Evolutionary conservation across 108 stramenopile genomes (phyloP).

Genomic region (Hondaea fermentalgiana): DNA sequence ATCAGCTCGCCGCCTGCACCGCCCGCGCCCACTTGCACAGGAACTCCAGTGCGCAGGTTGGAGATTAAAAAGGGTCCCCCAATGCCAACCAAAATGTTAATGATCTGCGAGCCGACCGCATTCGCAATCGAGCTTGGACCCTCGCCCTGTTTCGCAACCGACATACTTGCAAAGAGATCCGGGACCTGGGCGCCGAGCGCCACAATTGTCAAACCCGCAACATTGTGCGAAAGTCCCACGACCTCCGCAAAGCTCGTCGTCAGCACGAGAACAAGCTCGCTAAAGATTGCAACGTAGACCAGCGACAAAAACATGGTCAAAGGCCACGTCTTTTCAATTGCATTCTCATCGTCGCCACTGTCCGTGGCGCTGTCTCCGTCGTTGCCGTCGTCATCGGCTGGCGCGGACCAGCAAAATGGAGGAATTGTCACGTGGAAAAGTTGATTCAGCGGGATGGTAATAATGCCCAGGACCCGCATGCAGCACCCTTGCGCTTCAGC

Average conservation of each 20-base stretch:
- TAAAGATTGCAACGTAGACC: not conserved
- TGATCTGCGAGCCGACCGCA: not conserved
- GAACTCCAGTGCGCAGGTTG: not conserved
- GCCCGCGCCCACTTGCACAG: not conserved
- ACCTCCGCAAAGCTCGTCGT: not conserved
- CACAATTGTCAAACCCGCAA: not conserved
- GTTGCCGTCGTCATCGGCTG: not conserved
- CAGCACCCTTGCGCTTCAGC: not conserved
- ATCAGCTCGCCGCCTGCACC: not conserved
- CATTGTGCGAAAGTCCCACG: not conserved
- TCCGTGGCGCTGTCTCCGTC: not conserved
- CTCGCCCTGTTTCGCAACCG: conserved; percentile 4
- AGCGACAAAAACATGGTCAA: not conserved
- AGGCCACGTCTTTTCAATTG: not conserved
- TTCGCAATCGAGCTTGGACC: conserved; percentile 11
- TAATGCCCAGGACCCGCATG: not conserved
- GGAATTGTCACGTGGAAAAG: not conserved
- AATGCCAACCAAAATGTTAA: not conserved
- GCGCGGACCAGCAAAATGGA: not conserved
- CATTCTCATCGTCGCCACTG: not conserved
- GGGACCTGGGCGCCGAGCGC: conserved; percentile 13
- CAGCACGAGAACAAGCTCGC: not conserved
- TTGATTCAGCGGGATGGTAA: not conserved
- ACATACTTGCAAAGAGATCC: not conserved
- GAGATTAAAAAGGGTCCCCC: not conserved